Percentiles rank a stretch among this genome's conserved stretches.
These are phyloP conservation scores for Populus hybrid DNA, from an alignment of 441 rosid genomes.

Conservation along the genomic window DNA sequence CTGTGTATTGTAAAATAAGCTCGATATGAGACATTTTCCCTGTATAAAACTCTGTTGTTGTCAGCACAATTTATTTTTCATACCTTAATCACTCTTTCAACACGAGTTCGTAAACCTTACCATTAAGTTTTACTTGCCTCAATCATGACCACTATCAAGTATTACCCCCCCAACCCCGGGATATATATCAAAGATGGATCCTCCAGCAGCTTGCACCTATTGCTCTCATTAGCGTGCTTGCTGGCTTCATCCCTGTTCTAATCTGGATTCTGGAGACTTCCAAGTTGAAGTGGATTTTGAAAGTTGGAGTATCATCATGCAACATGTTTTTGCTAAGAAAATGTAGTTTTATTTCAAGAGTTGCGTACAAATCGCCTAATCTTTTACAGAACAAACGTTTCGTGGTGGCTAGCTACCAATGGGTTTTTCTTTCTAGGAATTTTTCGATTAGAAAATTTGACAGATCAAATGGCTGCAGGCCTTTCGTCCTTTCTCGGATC, in stretches of 20 bases:
- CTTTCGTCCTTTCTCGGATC: conserved; percentile 88
- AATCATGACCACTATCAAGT: no score
- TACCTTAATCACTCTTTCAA: not conserved
- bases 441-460: not conserved
- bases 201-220: no score
- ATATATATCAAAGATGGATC: no score
- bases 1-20: conserved; percentile 14
- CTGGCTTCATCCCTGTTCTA: not conserved
- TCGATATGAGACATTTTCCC: not conserved
- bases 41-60: not conserved
- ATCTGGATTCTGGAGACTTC: not conserved
- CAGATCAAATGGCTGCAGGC: conserved; percentile 69
- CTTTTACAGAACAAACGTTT: not conserved
- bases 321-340: not conserved
- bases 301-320: not conserved
- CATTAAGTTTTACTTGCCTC: no score
- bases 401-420: not conserved
- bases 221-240: no score
- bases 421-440: not conserved
- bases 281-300: not conserved
- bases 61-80: not conserved
- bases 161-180: no score
- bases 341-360: not conserved
- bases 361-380: not conserved
- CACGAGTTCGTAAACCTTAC: no score